Base-by-base conservation (phyloP, 768 basidiomycete species). In the Chalciporus sphaerocephalus region DNA sequence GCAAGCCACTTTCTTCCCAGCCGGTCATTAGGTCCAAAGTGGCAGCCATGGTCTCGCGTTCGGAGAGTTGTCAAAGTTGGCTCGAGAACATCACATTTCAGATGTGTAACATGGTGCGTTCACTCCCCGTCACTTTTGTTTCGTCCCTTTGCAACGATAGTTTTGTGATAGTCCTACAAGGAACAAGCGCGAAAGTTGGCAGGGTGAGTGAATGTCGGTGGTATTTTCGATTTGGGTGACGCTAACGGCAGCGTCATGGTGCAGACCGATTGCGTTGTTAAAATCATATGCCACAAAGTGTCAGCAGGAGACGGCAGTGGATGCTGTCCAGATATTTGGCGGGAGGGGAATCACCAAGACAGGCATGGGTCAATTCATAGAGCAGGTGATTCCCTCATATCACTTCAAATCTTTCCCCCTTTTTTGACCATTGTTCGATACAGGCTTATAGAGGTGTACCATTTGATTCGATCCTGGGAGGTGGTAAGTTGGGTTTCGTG, bases 241-340 rank as follows among this genome's bases (percentile, higher is more conserved):
- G 30, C 30, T 35, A 13, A 38, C 22, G 32, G 30, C 35, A 36
- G 18, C 36, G n/a, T n/a, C n/a, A n/a, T n/a, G n/a, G 33, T 45
- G 24, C 22, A 67, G 69, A 5, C 79, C 78, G 43, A 80, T 82
- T 49, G 79, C 66, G 20, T 66, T 83, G 57, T 59, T 82, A 54
- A 82, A 83, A 69, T 74, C 75, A 72, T 72, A 76, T 48, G 60
- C 67, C 16, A 83, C 79, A n/a, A 67, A 71, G 23, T 69, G 69
- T 17, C 77, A 75, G 3, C 76, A 76, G 38, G 75, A 79, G 43
- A 78, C 79, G 15, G 74, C 78, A 3, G 67, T 69, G 39, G 79
- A 81, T 44, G 89, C 91, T 15, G 87, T 92, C 3, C 85, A 87
- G 67, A 79, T 93, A 50, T 92, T 92, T 53, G 90, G 90, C 57